phyloP scores from a whole-genome alignment of 2,329 filamentous ascomycete genomes.

The Scedosporium dehoogii region DNA sequence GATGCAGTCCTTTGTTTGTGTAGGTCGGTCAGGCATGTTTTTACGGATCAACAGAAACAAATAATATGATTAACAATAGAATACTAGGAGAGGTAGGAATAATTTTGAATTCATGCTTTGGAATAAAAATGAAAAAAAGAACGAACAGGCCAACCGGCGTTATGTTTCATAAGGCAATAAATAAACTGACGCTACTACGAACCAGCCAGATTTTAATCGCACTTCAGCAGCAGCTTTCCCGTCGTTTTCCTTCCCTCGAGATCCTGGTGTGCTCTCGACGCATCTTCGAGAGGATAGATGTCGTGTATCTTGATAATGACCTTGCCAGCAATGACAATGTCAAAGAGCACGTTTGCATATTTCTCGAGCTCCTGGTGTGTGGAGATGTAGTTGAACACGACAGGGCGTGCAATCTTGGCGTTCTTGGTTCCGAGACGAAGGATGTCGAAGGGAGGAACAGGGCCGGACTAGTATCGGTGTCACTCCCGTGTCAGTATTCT shows the following conservation, averaged over 20 bases:
- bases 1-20: background rate
- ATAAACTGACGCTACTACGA: background rate
- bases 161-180: too few relatives aligned
- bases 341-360: slow-evolving; percentile 64
- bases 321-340: slow-evolving; percentile 57
- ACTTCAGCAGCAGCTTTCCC: slow-evolving; percentile 71
- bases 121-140: too few relatives aligned
- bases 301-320: slow-evolving; percentile 67
- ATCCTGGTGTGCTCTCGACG: slow-evolving; percentile 63
- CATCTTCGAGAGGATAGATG: slow-evolving; percentile 65
- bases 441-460: slow-evolving; percentile 57
- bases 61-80: too few relatives aligned
- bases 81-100: too few relatives aligned
- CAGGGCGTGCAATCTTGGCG: slow-evolving; percentile 64
- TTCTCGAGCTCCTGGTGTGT: slow-evolving; percentile 60
- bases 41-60: too few relatives aligned
- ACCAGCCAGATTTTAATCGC: slow-evolving; percentile 26
- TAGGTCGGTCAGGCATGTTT: background rate
- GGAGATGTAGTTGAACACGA: slow-evolving; percentile 59
- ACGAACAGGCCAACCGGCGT: too few relatives aligned
- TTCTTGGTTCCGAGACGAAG: slow-evolving; percentile 61
- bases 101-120: too few relatives aligned
- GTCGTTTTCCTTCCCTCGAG: slow-evolving; percentile 74
- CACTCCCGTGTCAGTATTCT: slow-evolving; percentile 8
- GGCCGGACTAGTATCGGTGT: slow-evolving; percentile 39